Percentiles rank a stretch among this genome's conserved stretches.
These are phyloP conservation scores for Scheffersomyces parashehatae DNA, from an alignment of 1,139 yeast species.

Conservation along the genomic window DNA sequence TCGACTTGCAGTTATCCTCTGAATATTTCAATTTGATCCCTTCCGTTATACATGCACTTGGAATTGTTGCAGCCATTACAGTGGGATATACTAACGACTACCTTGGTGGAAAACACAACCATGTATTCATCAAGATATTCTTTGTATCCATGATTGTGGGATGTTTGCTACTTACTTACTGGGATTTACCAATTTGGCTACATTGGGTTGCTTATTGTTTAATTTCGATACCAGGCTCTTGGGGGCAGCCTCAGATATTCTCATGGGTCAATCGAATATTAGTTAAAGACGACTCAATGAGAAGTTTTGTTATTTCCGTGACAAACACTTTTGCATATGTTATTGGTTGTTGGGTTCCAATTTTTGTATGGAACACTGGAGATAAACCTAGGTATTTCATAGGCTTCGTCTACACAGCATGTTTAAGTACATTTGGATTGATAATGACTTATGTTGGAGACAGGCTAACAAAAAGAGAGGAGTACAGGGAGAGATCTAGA, in stretches of 20 bases:
- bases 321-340: constrained; percentile 56
- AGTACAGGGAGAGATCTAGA: background rate
- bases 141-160: constrained; percentile 14
- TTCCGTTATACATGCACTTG: constrained; percentile 9
- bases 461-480: constrained; percentile 11
- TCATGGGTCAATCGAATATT: constrained; percentile 55
- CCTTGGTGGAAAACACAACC: constrained; percentile 15
- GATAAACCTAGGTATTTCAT: constrained; percentile 48
- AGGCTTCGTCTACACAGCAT: constrained; percentile 54
- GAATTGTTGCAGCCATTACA: constrained; percentile 11
- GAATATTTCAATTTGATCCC: constrained; percentile 11
- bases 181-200: constrained; percentile 16
- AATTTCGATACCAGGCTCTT: constrained; percentile 16
- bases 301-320: constrained; percentile 49
- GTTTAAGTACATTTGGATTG: constrained; percentile 42
- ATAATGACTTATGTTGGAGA: constrained; percentile 26
- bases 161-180: constrained; percentile 12
- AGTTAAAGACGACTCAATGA: constrained; percentile 47
- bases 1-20: constrained; percentile 8
- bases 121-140: constrained; percentile 9
- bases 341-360: constrained; percentile 48
- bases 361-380: constrained; percentile 34
- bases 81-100: constrained; percentile 15
- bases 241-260: constrained; percentile 50
- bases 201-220: constrained; percentile 17